Evolutionary conservation across 2,329 filamentous ascomycete species (phyloP), one percentile per base, ranked within the genome.

Genomic region (Torrubiellomyces zombiae): DNA sequence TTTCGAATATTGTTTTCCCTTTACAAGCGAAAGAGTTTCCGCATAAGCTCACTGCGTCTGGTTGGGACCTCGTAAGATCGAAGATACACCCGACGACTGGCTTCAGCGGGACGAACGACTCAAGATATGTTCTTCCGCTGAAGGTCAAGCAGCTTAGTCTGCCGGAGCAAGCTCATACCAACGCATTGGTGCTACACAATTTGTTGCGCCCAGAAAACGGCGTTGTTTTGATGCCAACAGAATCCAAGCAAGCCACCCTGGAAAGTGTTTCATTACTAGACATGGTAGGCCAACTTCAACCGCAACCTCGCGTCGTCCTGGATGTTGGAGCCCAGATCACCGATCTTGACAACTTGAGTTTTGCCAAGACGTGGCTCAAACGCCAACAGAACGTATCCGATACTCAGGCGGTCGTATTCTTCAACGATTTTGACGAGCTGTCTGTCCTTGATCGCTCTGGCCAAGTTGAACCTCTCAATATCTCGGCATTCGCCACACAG

Each of bases 281-380:
- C 0, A 40, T 37, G 18, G 21, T 75, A 0, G 40, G 49, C 0
- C 22, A 22, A 0, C 43, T 64, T 21, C 21, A 50, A 0, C 47
- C 50, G 0, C 39, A 47, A 0, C 51, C 64, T 0, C 56, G 60
- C 1, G 73, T 82, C 0, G 60, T 83, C 1, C 52, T 83, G 0
- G 75, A 83, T 33, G 74, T 77, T 0, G 76, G 77, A 0, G 75
- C 77, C 0, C 67, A 75, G 24, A 63, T 83, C 5, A 42, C 83
- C 0, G 75, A 82, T 16, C 44, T 73, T 0, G 54, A 49, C 10
- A 80, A 80, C 32, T 3, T 47, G 0, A 45, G 60, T 3, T 53
- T 79, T 3, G 65, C 68, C 0, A 32, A 35, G 6, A 28, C 35
- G 2, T 79, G 72, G 72, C 38, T 80, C 3, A 17, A 29, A 1